Conservation (phyloP, 2,329 filamentous ascomycete species). For the Claviceps capensis region DNA sequence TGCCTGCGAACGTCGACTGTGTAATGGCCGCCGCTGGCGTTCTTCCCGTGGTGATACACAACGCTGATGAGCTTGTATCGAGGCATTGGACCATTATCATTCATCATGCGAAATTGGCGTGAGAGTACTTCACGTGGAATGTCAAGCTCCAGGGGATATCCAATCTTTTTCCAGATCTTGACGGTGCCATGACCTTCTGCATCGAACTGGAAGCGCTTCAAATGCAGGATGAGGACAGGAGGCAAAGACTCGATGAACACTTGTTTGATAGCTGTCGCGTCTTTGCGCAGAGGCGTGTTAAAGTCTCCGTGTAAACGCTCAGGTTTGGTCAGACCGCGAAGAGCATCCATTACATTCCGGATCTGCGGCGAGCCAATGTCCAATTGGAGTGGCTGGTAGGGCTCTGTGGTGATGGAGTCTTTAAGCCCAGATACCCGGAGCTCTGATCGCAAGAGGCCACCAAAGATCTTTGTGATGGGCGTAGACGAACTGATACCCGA, state of each 20-base stretch:
- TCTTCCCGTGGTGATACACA: slow-evolving; percentile 96
- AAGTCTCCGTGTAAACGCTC: slow-evolving; percentile 82
- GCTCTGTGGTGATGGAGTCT: slow-evolving; percentile 81
- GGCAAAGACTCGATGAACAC: slow-evolving; percentile 87
- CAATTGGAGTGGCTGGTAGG: slow-evolving; percentile 86
- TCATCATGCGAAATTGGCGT: slow-evolving; percentile 50
- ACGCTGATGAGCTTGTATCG: slow-evolving; percentile 80
- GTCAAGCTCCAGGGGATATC: slow-evolving; percentile 87
- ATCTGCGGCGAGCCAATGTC: slow-evolving; percentile 83
- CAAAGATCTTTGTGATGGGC: slow-evolving; percentile 88
- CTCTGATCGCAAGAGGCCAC: slow-evolving; percentile 80
- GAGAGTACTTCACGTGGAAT: slow-evolving; percentile 85
- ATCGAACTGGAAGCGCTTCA: slow-evolving; percentile 97
- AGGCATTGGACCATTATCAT: slow-evolving; percentile 55
- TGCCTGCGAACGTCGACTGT: slow-evolving; percentile 94
- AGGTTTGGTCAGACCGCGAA: slow-evolving; percentile 69
- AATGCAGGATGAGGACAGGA: slow-evolving; percentile 80
- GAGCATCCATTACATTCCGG: slow-evolving; percentile 80
- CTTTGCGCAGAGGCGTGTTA: slow-evolving; percentile 61
- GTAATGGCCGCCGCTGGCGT: slow-evolving; percentile 90
- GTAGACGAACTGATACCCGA: slow-evolving; percentile 65
- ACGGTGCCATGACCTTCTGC: slow-evolving; percentile 66
- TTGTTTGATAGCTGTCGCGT: slow-evolving; percentile 76
- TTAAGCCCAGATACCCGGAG: slow-evolving; percentile 76
- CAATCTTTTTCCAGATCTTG: slow-evolving; percentile 98